A percentile compares a stretch with the other conserved stretches of the same genome.
phyloP scores from a whole-genome alignment of 169 alveolate species.

The Cryptosporidium sp. region DNA sequence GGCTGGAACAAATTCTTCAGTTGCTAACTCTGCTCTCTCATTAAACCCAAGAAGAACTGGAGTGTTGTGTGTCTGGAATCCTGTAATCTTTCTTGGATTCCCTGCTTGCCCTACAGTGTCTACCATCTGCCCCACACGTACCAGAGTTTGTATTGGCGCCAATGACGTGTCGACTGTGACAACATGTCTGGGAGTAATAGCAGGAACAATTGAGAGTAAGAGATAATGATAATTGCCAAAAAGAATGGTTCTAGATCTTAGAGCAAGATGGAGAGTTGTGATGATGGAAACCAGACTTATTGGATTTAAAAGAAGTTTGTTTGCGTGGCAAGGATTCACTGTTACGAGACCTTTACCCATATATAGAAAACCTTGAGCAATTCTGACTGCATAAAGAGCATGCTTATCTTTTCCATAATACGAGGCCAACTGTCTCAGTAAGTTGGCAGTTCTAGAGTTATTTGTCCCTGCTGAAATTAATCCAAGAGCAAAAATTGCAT shows the following conservation, averaged over 20 bases:
- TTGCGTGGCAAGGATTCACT: conserved; percentile 95
- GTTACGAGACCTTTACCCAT: conserved; percentile 94
- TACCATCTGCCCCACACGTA: conserved; percentile 95
- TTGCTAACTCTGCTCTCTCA: conserved; percentile 94
- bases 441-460: conserved; percentile 95
- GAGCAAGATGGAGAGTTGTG: conserved; percentile 90
- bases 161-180: conserved; percentile 90
- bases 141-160: conserved; percentile 89
- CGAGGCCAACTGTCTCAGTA: conserved; percentile 95
- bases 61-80: conserved; percentile 98
- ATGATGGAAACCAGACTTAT: conserved; percentile 95
- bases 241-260: conserved; percentile 89
- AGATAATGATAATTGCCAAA: conserved; percentile 92
- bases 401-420: conserved; percentile 93
- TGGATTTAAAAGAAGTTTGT: conserved; percentile 92
- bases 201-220: conserved; percentile 93
- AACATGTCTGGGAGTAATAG: conserved; percentile 91
- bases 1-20: conserved; percentile 88
- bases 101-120: conserved; percentile 99
- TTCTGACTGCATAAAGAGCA: conserved; percentile 95
- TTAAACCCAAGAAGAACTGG: conserved; percentile 95
- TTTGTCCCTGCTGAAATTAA: conserved; percentile 96
- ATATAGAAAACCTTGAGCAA: conserved; percentile 93
- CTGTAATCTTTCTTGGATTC: conserved; percentile 95
- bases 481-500: conserved; percentile 97